Evolutionary conservation across 169 alveolate genomes (phyloP).

Genomic region (Plasmodium gonderi): DNA sequence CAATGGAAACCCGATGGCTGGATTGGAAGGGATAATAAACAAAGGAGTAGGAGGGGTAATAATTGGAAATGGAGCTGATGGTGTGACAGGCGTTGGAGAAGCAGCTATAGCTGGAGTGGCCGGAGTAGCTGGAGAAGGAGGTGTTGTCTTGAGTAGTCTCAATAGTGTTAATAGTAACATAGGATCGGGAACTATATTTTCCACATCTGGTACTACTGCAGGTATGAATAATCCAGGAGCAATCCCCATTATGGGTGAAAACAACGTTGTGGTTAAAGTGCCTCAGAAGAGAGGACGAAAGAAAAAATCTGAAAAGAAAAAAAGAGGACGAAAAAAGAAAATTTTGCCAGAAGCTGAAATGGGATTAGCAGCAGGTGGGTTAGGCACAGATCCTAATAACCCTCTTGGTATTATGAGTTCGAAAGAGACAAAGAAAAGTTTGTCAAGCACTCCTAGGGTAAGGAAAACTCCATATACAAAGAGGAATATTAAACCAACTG

Average conservation of each 20-base stretch:
- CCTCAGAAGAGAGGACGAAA: constrained; percentile 70
- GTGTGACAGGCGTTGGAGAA: neutral
- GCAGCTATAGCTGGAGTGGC: neutral
- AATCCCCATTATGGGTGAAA: neutral
- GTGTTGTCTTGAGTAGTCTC: neutral
- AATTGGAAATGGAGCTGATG: neutral
- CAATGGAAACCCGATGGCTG: neutral
- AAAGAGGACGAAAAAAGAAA: constrained; percentile 70
- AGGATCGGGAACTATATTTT: too few species aligned
- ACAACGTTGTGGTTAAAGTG: neutral
- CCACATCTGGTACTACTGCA: neutral
- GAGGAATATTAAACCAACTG: constrained; percentile 13
- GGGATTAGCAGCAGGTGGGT: neutral
- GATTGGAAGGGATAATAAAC: neutral
- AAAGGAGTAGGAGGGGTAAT: neutral
- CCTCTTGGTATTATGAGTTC: neutral
- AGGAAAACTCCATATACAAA: constrained; percentile 11
- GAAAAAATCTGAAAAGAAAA: constrained; percentile 73
- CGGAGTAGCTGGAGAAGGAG: neutral
- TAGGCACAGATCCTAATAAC: neutral
- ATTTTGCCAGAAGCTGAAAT: neutral
- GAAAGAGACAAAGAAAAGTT: neutral
- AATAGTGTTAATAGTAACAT: neutral
- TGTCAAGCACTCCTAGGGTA: neutral
- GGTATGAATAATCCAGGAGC: neutral